Base-by-base conservation (phyloP, 768 basidiomycete species). In the Tylopilus intermedius region DNA sequence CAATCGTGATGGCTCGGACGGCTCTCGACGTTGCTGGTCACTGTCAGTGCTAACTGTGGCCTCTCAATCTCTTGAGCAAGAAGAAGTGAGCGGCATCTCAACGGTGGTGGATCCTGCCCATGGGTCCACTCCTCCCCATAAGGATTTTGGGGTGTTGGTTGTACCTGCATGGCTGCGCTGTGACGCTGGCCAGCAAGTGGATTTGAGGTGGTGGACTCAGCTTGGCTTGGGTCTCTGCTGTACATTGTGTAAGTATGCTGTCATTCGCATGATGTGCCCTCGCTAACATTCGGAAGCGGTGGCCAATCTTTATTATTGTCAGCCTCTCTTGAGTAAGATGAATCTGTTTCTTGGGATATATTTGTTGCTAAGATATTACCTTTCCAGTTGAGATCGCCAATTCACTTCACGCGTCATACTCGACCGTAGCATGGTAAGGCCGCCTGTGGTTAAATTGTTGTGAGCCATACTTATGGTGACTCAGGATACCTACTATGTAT, bases 301-400 rank as follows among this genome's bases (percentile, higher is more conserved):
- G 27, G 78, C 82, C 26, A 91, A 92, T 64, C 69, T 93, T 45
- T 92, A 90, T 63, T 93, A 91, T 55, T 86, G 83, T 56, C 88
- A 90, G 68, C 90, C 90, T 8, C 69, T 92, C 54, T 71, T 91
- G 9, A 86, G 88, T 82, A 62, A 62, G 76, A 70, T 58, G 9
- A 1, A 13, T 37, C 13, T 40, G 15, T 37, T 26, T 47, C 4
- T 45, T n/a, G 13, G 45, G 22, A 27, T 33, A 24, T 2, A 46
- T 39, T 30, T 15, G n/a, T 52, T 10, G 27, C 51, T 54, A 7
- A 56, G 24, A 2, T 10, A 2, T 44, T 35, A 2, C 22, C 1
- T 45, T 27, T 11, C 21, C 35, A 65, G 66, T 67, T 18, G 56
- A 67, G 47, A 69, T 77, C 51, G 63, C 77, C 51, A 39, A 62